Evolutionary conservation across 1,284 basidiomycete genomes (phyloP), one percentile per base, ranked within the genome.

Genomic region (Lignosus rhinocerotis): DNA sequence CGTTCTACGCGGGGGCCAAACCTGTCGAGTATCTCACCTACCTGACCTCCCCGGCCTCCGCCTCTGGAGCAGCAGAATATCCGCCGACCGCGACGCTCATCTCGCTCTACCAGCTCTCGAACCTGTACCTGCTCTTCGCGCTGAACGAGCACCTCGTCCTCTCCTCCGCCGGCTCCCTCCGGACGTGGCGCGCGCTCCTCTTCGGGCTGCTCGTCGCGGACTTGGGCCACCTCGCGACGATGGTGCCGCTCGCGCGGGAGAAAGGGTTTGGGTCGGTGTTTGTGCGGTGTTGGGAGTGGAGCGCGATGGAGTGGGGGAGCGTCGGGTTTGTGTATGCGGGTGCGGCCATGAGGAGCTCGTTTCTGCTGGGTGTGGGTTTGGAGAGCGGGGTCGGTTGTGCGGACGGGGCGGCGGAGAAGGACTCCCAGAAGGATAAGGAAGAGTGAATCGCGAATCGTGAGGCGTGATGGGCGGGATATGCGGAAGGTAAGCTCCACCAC

Each of bases 241-340:
- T 82, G 76, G 67, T 72, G 10, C 78, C 80, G 12, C 68, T 78
- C n/a, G 80, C 78, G 31, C 57, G 54, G n/a, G 75, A 75, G 44
- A 74, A 77, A 51, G 68, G 69, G 0, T 78, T 75, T 55, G 77
- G 74, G 73, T 69, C 69, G 21, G 70, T 80, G 33, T 70, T 66
- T 44, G 17, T 62, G 50, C 56, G 61, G 33, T 63, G 62, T 9
- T 73, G 73, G 75, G 73, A 71, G 34, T 82, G 80, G 80, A 80
- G 80, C 63, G 79, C 79, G 56, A 81, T 82, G 80, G 70, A 74
- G 41, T 82, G 78, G 79, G 80, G 81, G 0, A 81, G 79, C 45
- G 75, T 82, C n/a, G 80, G 79, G 14, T 82, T 82, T 51, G 81
- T 82, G 7, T 82, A 82, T 58, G 51, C 72, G 21, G 81, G 80